A percentile compares a stretch with the other conserved stretches of the same genome.
Evolutionary conservation across 768 basidiomycete genomes (phyloP).

Genomic region (Auriculariales sp.): DNA sequence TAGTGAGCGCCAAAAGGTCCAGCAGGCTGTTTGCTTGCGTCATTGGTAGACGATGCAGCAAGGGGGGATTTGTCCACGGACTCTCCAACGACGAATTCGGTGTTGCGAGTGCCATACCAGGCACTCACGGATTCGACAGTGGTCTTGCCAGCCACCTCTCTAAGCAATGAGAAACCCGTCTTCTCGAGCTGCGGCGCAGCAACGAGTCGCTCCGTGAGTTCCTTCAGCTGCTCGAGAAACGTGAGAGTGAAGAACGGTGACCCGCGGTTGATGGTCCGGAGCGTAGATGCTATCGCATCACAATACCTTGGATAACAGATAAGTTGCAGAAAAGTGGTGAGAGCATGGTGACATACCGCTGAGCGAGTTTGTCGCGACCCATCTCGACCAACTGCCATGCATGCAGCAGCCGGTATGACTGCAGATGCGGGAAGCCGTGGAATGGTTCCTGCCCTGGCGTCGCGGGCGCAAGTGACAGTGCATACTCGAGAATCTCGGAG

Average conservation of each 20-base stretch:
- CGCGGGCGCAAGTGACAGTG: slow-evolving; percentile 54
- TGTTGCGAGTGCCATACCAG: slow-evolving; percentile 85
- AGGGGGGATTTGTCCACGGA: too few relatives aligned
- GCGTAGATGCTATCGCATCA: slow-evolving; percentile 61
- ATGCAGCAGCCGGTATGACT: slow-evolving; percentile 74
- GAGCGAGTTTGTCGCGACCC: slow-evolving; percentile 65
- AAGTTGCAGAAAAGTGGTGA: slow-evolving; percentile 4
- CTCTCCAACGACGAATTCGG: slow-evolving; percentile 94
- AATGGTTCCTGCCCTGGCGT: slow-evolving; percentile 80
- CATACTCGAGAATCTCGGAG: slow-evolving; percentile 87
- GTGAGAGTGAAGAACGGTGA: slow-evolving; percentile 54
- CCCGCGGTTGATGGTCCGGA: slow-evolving; percentile 30
- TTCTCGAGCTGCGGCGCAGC: slow-evolving; percentile 65
- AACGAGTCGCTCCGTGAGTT: slow-evolving; percentile 62
- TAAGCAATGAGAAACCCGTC: slow-evolving; percentile 68
- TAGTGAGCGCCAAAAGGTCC: too few relatives aligned
- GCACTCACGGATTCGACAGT: slow-evolving; percentile 83
- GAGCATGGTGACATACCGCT: slow-evolving; percentile 34
- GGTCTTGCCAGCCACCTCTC: slow-evolving; percentile 76
- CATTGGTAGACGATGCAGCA: slow-evolving; percentile 13
- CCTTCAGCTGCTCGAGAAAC: slow-evolving; percentile 61
- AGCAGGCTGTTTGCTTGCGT: slow-evolving; percentile 6
- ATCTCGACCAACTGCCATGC: slow-evolving; percentile 67
- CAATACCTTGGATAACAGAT: slow-evolving; percentile 57
- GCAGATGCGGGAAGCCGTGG: slow-evolving; percentile 67